A percentile compares a stretch with the other conserved stretches of the same genome.
Conservation (phyloP, 73 alveolate species). For the Paramecium biaurelia region DNA sequence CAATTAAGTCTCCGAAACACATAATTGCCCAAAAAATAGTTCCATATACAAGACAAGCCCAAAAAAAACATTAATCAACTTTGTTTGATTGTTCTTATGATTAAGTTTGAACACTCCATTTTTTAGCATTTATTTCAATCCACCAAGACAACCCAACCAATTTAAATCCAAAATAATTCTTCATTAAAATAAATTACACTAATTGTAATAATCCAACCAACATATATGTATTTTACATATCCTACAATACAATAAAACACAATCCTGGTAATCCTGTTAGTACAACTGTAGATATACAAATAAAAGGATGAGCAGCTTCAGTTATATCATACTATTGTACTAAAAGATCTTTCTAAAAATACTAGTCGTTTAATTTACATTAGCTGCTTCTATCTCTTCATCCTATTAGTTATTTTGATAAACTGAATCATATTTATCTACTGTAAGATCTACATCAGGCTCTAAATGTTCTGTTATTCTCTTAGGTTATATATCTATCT, state of each 20-base stretch:
- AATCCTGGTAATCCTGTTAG: background rate
- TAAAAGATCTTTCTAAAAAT: background rate
- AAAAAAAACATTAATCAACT: slow-evolving; percentile 5
- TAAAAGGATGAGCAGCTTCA: slow-evolving; percentile 4
- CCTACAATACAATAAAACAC: background rate
- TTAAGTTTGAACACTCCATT: background rate
- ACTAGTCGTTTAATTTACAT: background rate
- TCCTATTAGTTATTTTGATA: background rate
- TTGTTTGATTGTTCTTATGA: background rate
- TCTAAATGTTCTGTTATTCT: background rate
- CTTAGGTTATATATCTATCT: background rate
- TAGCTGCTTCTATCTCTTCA: background rate
- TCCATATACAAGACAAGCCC: background rate
- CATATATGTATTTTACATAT: background rate
- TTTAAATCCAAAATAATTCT: background rate
- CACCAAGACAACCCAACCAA: slow-evolving; percentile 42
- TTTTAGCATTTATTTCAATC: background rate
- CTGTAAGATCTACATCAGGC: slow-evolving; percentile 38
- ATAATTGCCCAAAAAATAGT: background rate
- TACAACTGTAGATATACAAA: background rate
- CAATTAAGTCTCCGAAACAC: background rate
- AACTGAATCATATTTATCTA: slow-evolving; percentile 41
- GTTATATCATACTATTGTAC: slow-evolving; percentile 22
- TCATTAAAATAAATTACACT: background rate
- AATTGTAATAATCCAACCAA: background rate